Conservation (phyloP, 768 basidiomycete species). For the Calocera viscosa region DNA sequence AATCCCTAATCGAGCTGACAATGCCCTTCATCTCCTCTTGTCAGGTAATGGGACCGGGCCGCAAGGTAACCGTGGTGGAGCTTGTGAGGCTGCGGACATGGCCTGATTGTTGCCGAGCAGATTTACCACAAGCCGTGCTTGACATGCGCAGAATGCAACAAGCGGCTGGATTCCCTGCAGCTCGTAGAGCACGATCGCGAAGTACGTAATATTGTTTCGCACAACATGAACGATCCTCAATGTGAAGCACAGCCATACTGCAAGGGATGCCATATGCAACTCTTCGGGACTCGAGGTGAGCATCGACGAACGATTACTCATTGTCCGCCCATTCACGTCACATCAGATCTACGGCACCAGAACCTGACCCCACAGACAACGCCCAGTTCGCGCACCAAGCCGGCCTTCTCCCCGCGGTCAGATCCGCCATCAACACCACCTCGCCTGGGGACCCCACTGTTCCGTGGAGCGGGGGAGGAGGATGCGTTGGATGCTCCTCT, state of each 20-base stretch:
- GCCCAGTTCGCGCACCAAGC: background rate
- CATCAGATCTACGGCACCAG: background rate
- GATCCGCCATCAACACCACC: slow-evolving; percentile 18
- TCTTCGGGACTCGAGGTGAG: slow-evolving; percentile 47
- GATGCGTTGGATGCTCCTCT: background rate
- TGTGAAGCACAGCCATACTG: slow-evolving; percentile 33
- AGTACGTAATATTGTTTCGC: slow-evolving; percentile 36
- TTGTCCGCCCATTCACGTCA: slow-evolving; percentile 53
- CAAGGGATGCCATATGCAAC: slow-evolving; percentile 69
- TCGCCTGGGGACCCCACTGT: slow-evolving; percentile 5
- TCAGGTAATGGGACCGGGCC: slow-evolving; percentile 73
- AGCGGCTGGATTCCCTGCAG: slow-evolving; percentile 61
- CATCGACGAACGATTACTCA: slow-evolving; percentile 43
- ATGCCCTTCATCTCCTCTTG: background rate
- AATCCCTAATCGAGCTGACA: slow-evolving; percentile 6
- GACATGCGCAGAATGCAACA: slow-evolving; percentile 61
- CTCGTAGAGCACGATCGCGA: slow-evolving; percentile 74
- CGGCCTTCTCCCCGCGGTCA: background rate
- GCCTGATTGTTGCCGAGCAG: slow-evolving; percentile 27
- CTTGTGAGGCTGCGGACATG: background rate
- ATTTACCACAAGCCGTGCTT: slow-evolving; percentile 79
- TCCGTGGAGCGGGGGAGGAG: background rate
- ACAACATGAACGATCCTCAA: background rate
- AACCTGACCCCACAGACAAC: background rate
- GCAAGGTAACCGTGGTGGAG: slow-evolving; percentile 47